Percentiles rank a stretch among this genome's conserved stretches.
Conservation (phyloP, 129 eudicot species). For the Erigeron canadensis region DNA sequence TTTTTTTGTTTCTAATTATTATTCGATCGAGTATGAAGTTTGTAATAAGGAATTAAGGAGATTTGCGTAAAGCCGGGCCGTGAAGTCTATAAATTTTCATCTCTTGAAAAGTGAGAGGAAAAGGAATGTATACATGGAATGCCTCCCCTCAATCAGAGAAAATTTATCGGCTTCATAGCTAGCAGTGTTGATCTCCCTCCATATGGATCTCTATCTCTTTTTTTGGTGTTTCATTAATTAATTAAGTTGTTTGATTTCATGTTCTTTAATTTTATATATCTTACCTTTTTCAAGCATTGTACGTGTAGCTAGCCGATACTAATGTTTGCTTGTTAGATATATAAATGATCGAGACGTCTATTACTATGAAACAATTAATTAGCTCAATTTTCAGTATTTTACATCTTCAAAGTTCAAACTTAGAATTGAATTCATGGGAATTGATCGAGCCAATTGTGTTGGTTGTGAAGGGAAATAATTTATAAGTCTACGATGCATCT, state of each 20-base stretch:
- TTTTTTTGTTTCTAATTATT: background rate
- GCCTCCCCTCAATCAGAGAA: conserved; percentile 45
- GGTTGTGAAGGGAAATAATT: background rate
- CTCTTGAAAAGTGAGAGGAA: conserved; percentile 23
- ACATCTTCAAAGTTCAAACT: no score
- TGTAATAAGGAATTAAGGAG: conserved; percentile 39
- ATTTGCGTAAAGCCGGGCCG: conserved; percentile 37
- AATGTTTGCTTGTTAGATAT: conserved; percentile 21
- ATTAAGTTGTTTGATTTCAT: conserved; percentile 6
- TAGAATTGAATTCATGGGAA: background rate
- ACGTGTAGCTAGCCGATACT: background rate
- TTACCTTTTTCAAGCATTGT: conserved; percentile 19
- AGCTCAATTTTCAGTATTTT: no score
- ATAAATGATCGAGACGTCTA: no score
- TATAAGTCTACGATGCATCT: background rate
- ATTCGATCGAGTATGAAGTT: conserved; percentile 3
- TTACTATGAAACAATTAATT: no score
- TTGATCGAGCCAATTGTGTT: background rate
- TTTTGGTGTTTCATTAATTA: background rate
- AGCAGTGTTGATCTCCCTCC: conserved; percentile 36
- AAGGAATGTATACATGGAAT: conserved; percentile 5
- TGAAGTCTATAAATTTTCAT: conserved; percentile 91
- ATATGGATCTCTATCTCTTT: no score
- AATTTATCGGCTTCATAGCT: conserved; percentile 82
- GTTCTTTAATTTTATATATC: background rate